Base-by-base conservation (phyloP, 805 yeast genomes). In the Debaryomyces hansenii region DNA sequence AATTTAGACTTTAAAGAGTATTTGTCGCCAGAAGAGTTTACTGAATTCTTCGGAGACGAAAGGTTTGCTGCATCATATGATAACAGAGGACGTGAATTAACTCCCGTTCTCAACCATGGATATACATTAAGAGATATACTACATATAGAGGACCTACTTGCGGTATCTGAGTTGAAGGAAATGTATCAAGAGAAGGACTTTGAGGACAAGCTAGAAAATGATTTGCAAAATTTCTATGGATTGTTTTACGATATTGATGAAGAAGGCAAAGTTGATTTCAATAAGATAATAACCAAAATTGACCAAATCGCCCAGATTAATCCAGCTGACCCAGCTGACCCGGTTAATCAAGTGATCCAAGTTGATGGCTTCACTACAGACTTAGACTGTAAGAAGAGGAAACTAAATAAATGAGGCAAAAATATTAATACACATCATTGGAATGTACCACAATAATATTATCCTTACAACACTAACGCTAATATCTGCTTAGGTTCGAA, bases 1-100 rank as follows among this genome's bases (percentile, higher is more conserved):
- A 69, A 66, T 39, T 57, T 88, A n/a, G 66, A 75, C 6, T 88
- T 85, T 72, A 52, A 63, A 0, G 62, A 71, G 16, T 87, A 83
- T 56, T 53, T 90, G 8, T 61, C 76, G 0, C 57, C 68, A 40
- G 71, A 72, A 0, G 79, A 80, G 44, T 89, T 87, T 56, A 51
- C 61, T 0, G 59, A 60, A 0, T 62, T 78, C 34, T 85, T 80
- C 58, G 87, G 12, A 47, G 11, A 49, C 2, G 74, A 58, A 18
- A 48, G 74, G 29, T 14, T 38, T 14, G 20, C 21, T 10, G 15
- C 56, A 5, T 59, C 31, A 44, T 46, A 49, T 8, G 38, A 42
- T 8, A 36, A 38, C 4, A 21, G 27, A 2, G 44, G 47, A 10
- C n/a, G 35, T 12, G 74, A 68, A 45, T 49, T 68, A 18, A 63